Evolutionary conservation across 176 grass and related monocot species (phyloP), one percentile per base, ranked within the genome.

Genomic region (Olyra latifolia): DNA sequence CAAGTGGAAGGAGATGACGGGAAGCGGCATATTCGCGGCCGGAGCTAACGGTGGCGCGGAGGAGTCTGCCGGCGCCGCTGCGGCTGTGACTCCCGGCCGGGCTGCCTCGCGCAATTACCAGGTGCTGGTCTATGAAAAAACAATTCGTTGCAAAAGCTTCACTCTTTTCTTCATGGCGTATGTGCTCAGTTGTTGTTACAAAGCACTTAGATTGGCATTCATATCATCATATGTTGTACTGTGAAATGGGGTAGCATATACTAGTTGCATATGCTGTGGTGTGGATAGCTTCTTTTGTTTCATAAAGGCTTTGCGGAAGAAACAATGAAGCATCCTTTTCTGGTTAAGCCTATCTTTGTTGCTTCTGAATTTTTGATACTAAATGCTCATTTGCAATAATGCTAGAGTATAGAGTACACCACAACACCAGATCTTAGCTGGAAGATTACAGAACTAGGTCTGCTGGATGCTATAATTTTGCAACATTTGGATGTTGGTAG

Each of bases 1-100:
- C 40, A 97, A 97, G 87, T 91, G 91, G 88, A 97, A 97, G 82
- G 94, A 97, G 90, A 94, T 97, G 91, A 88, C 91, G 28, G 94
- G 94, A 23, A 97, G 91, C 67, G 91, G 91, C 28, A 97, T 97
- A 22, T 97, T 97, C 65, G 71, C 71, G 14, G 79, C 83, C 20
- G 88, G 82, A 47, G 66, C 74, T 47, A 66, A 91, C 47, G 84
- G 84, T 25, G 88, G 82, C 13, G 20, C 40, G 6, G 71, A 66
- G 25, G 91, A 94, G n/a, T 24, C 64, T 10, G 85, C 40, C 17
- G 30, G 3, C 68, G 58, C 38, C 7, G 35, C 55, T 64, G 76
- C 66, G 14, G 76, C 80, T 0, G 74, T 64, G 23, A 86, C 83
- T 40, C 84, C 91, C 55, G 80, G 67, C 42, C 73, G 69, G 22